Evolutionary conservation across 805 yeast species (phyloP).

Genomic region (Myxozyma geophila): DNA sequence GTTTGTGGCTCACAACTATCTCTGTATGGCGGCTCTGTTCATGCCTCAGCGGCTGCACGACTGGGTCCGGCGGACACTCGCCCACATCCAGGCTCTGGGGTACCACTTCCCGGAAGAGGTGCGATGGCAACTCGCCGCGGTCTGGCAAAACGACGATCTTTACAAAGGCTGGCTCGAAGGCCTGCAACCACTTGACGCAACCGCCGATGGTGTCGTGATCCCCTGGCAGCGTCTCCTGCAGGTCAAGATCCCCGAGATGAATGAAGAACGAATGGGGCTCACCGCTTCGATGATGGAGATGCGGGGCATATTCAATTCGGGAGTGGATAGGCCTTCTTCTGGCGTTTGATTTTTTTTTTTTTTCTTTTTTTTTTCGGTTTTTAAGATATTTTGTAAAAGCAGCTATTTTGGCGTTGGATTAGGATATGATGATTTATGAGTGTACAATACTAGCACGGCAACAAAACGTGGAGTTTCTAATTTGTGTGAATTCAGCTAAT

Average conservation of each 20-base stretch:
- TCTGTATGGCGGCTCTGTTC: slow-evolving; percentile 28
- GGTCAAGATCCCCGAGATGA: slow-evolving; percentile 19
- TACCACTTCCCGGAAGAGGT: slow-evolving; percentile 31
- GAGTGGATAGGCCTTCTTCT: slow-evolving; percentile 1
- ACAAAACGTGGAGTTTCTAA: too few species aligned
- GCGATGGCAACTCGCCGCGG: slow-evolving; percentile 26
- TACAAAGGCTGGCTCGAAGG: slow-evolving; percentile 34
- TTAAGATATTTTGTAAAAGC: neutral
- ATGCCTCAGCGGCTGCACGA: slow-evolving; percentile 26
- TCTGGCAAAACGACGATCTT: slow-evolving; percentile 27
- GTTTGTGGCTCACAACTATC: slow-evolving; percentile 26
- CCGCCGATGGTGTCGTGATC: slow-evolving; percentile 22
- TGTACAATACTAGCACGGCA: neutral
- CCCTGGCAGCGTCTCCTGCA: slow-evolving; percentile 31
- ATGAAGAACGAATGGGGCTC: slow-evolving; percentile 14
- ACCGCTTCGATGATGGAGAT: slow-evolving; percentile 21
- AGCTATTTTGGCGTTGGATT: neutral
- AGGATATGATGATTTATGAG: neutral
- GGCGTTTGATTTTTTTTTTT: neutral
- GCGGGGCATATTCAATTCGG: slow-evolving; percentile 27
- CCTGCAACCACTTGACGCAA: slow-evolving; percentile 16
- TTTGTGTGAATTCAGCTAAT: too few species aligned
- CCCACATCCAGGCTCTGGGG: slow-evolving; percentile 30
- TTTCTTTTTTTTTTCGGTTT: too few species aligned
- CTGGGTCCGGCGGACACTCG: slow-evolving; percentile 33